phyloP scores from a whole-genome alignment of 805 yeast genomes.

The Ogataea methanolica region DNA sequence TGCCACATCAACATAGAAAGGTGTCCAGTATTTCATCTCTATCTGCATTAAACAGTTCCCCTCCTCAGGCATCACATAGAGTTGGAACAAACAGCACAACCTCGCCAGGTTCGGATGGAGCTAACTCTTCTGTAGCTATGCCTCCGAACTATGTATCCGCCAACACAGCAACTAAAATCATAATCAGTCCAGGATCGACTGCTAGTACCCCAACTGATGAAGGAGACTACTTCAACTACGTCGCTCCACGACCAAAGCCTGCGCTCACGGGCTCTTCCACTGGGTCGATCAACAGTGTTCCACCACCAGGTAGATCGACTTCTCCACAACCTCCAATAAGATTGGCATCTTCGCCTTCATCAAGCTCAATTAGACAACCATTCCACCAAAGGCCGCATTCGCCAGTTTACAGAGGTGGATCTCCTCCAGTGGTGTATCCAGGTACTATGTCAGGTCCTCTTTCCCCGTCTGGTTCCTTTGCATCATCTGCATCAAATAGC shows the following conservation, averaged over 20 bases:
- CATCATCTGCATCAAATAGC: not conserved
- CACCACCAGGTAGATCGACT: conserved; percentile 5
- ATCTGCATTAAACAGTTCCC: not conserved
- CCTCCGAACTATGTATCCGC: conserved; percentile 9
- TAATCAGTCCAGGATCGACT: conserved; percentile 12
- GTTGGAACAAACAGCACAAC: conserved; percentile 5
- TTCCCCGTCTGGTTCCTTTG: not conserved
- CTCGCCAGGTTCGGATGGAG: conserved; percentile 6
- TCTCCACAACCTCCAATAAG: conserved; percentile 4
- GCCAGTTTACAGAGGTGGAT: conserved; percentile 6
- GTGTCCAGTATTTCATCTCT: not conserved
- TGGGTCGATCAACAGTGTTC: conserved; percentile 4
- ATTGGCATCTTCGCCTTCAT: not conserved
- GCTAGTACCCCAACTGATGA: conserved; percentile 3
- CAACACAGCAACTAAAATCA: conserved; percentile 8
- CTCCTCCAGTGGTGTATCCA: conserved; percentile 1
- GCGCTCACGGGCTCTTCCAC: conserved; percentile 8
- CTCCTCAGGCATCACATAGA: conserved; percentile 9
- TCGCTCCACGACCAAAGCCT: conserved; percentile 24
- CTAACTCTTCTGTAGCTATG: conserved; percentile 9
- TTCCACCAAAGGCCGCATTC: conserved; percentile 5
- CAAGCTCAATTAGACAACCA: not conserved
- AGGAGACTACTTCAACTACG: conserved; percentile 26
- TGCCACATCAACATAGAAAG: not conserved
- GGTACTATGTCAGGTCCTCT: not conserved